These are phyloP conservation scores for Dothideomycetidae sp. DNA, from an alignment of 2,329 filamentous ascomycete genomes.

Conservation along the genomic window DNA sequence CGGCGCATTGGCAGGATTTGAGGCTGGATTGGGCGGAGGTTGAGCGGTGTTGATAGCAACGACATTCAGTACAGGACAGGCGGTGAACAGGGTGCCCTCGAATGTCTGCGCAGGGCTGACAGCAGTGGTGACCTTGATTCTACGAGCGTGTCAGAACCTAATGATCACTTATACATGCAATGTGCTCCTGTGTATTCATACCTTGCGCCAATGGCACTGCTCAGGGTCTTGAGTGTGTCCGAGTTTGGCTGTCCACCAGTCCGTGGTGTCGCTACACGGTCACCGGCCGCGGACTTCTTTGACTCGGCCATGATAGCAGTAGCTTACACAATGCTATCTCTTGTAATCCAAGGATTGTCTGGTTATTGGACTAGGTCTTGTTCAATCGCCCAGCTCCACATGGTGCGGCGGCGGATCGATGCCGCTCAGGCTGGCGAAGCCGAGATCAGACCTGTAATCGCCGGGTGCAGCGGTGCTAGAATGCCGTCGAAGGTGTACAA, in stretches of 20 bases:
- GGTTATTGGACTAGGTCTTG: no score
- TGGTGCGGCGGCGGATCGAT: no score
- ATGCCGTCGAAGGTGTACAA: no score
- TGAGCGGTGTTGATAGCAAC: slow-evolving; percentile 45
- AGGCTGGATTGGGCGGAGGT: slow-evolving; percentile 29
- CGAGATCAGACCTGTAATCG: no score
- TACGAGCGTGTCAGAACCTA: no score
- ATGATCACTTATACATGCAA: not conserved
- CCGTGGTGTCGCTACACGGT: slow-evolving; percentile 41
- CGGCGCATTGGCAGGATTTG: slow-evolving; percentile 27
- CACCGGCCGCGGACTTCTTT: slow-evolving; percentile 43
- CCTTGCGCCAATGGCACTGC: slow-evolving; percentile 48
- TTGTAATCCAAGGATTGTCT: no score
- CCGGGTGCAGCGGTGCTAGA: no score
- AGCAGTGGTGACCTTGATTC: slow-evolving; percentile 44
- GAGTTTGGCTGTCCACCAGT: slow-evolving; percentile 31
- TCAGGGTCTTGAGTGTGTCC: slow-evolving; percentile 37
- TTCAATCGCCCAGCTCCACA: no score
- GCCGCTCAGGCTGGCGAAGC: no score
- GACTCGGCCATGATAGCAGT: slow-evolving; percentile 37
- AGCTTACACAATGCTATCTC: not conserved
- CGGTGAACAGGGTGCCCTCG: slow-evolving; percentile 49
- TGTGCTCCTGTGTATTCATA: slow-evolving; percentile 24
- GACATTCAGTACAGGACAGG: slow-evolving; percentile 45
- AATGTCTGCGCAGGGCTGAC: slow-evolving; percentile 36